A percentile compares a stretch with the other conserved stretches of the same genome.
phyloP scores from a whole-genome alignment of 371 early-diverging fungal genomes.

The Mucor indicus region DNA sequence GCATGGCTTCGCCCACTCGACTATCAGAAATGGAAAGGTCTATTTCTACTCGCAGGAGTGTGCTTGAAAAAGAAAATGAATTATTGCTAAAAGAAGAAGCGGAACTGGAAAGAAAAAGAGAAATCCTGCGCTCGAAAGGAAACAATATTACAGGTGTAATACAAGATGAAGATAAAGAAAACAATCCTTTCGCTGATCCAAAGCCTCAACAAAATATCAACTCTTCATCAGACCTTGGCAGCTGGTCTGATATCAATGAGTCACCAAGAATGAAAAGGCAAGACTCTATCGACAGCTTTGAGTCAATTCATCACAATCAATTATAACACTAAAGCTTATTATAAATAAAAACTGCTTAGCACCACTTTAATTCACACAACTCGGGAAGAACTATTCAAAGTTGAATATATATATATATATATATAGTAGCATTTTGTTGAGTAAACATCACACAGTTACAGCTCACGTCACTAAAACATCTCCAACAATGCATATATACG shows the following conservation, averaged over 20 bases:
- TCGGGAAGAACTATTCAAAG: too few relatives aligned
- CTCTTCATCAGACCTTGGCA: neutral
- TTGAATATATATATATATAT: too few relatives aligned
- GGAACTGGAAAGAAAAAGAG: conserved; percentile 5
- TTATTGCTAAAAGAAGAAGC: conserved; percentile 9
- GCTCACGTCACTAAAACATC: too few relatives aligned
- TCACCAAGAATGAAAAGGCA: neutral
- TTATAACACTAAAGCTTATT: too few relatives aligned
- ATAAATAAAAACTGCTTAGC: too few relatives aligned
- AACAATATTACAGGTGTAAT: conserved; percentile 16
- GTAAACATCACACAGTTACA: too few relatives aligned
- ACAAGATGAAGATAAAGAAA: conserved; percentile 7
- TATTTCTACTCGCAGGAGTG: conserved; percentile 6
- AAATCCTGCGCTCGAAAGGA: conserved; percentile 6
- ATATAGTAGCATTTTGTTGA: too few relatives aligned
- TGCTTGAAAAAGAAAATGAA: conserved; percentile 2
- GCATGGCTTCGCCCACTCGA: neutral
- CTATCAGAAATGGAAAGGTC: conserved; percentile 14
- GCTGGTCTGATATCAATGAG: conserved; percentile 1
- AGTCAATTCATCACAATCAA: conserved; percentile 4
- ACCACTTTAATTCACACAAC: too few relatives aligned
- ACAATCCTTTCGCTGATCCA: conserved; percentile 4
- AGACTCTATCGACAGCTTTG: conserved; percentile 7
- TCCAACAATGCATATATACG: too few relatives aligned
- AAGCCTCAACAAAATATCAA: neutral